Percentiles rank a stretch among this genome's conserved stretches.
Conservation (phyloP, 208 protist species). For the Trypanosoma boissoni region DNA sequence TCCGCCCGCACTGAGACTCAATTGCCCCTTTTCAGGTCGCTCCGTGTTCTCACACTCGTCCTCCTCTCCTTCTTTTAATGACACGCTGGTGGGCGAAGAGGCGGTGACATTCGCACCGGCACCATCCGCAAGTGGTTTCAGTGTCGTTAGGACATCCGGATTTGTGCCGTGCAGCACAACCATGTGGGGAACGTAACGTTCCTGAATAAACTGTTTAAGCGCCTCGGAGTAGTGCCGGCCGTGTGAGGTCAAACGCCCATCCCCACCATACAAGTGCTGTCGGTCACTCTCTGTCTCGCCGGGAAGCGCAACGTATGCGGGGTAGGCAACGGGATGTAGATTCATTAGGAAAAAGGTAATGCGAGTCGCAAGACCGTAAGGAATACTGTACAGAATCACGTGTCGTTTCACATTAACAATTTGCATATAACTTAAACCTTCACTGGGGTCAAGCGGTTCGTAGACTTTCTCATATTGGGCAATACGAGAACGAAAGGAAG, state of each 20-base stretch:
- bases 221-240: constrained; percentile 64
- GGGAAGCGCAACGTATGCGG: constrained; percentile 80
- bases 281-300: constrained; percentile 73
- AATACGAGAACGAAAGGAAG: constrained; percentile 78
- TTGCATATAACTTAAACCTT: constrained; percentile 79
- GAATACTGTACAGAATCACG: constrained; percentile 76
- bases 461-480: constrained; percentile 89
- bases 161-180: constrained; percentile 85
- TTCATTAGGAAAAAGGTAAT: constrained; percentile 90
- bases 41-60: too few relatives aligned
- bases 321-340: constrained; percentile 82
- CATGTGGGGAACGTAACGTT: constrained; percentile 82
- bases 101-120: constrained; percentile 1
- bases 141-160: constrained; percentile 59
- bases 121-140: constrained; percentile 49
- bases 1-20: too few relatives aligned
- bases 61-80: too few relatives aligned
- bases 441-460: constrained; percentile 63
- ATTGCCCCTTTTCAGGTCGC: too few relatives aligned
- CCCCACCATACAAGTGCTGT: constrained; percentile 70
- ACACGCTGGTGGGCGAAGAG: not conserved
- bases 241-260: constrained; percentile 60
- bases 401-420: constrained; percentile 90
- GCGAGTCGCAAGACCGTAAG: constrained; percentile 64
- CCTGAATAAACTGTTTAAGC: constrained; percentile 75